Conservation (phyloP, 192 early-diverging fungal species). For the Piromyces sp. region DNA sequence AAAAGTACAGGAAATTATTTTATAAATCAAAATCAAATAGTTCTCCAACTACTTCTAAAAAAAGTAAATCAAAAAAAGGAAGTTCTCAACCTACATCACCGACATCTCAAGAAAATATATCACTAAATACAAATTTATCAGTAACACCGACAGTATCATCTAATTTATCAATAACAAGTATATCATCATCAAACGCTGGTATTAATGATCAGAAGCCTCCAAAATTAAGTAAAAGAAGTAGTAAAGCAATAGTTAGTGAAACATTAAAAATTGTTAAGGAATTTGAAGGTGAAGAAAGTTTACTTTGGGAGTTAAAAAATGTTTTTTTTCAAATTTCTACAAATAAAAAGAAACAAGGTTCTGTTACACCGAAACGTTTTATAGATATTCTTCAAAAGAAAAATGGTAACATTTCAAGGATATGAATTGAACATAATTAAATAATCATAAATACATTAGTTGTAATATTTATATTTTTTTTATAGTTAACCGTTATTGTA, state of each 20-base stretch:
- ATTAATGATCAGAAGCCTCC: background rate
- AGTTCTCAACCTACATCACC: conserved; percentile 2
- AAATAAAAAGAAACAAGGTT: conserved; percentile 67
- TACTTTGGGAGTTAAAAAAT: conserved; percentile 70
- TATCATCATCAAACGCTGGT: conserved; percentile 1
- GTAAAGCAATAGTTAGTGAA: background rate
- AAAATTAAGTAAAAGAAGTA: background rate
- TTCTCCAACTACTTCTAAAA: background rate
- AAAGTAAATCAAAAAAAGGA: conserved; percentile 4
- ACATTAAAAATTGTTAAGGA: conserved; percentile 3
- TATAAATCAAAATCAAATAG: background rate
- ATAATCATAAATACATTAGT: too few relatives aligned
- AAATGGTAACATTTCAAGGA: conserved; percentile 53
- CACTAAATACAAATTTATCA: conserved; percentile 10
- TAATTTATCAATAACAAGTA: conserved; percentile 1
- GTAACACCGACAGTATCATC: conserved; percentile 11
- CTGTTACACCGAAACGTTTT: conserved; percentile 67
- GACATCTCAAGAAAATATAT: conserved; percentile 6
- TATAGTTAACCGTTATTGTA: too few relatives aligned
- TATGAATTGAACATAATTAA: too few relatives aligned
- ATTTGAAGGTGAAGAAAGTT: conserved; percentile 46
- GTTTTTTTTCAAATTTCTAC: conserved; percentile 68
- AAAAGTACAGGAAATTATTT: background rate
- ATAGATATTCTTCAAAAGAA: conserved; percentile 78
- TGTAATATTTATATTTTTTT: background rate